phyloP scores from a whole-genome alignment of 768 basidiomycete genomes.

The Leccinum aurantiacum region DNA sequence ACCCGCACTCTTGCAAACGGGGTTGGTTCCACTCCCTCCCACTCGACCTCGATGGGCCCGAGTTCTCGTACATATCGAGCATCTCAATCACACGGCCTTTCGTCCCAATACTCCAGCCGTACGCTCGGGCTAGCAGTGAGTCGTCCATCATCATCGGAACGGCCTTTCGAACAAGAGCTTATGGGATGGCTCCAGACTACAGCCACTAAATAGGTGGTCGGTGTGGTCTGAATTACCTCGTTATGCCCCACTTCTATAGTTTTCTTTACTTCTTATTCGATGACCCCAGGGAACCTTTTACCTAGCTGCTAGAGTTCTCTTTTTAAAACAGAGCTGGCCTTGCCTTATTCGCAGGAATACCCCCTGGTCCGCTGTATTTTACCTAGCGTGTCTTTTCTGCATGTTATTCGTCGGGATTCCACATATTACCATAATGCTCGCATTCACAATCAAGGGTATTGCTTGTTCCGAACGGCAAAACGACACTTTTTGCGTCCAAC shows the following conservation, averaged over 20 bases:
- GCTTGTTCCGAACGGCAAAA: slow-evolving; percentile 10
- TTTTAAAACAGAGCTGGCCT: slow-evolving; percentile 38
- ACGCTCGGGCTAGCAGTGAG: slow-evolving; percentile 72
- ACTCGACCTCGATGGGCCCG: slow-evolving; percentile 56
- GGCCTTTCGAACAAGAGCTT: slow-evolving; percentile 37
- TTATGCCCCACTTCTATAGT: slow-evolving; percentile 4
- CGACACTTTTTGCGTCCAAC: background rate
- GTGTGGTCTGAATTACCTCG: slow-evolving; percentile 14
- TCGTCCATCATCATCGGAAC: slow-evolving; percentile 37
- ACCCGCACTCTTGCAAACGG: slow-evolving; percentile 53
- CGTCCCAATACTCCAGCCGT: slow-evolving; percentile 74
- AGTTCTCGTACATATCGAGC: slow-evolving; percentile 65
- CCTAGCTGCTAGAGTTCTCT: slow-evolving; percentile 30
- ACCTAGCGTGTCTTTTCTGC: slow-evolving; percentile 35
- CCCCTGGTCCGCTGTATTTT: slow-evolving; percentile 42
- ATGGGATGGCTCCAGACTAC: slow-evolving; percentile 39
- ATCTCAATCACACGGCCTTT: slow-evolving; percentile 67
- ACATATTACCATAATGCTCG: slow-evolving; percentile 39
- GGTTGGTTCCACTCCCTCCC: slow-evolving; percentile 57
- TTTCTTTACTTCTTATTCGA: slow-evolving; percentile 11
- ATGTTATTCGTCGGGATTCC: slow-evolving; percentile 38
- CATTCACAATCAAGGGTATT: slow-evolving; percentile 33
- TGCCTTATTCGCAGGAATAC: slow-evolving; percentile 35
- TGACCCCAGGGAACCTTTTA: slow-evolving; percentile 18
- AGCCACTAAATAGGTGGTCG: slow-evolving; percentile 30